Evolutionary conservation across 768 basidiomycete species (phyloP), one percentile per base, ranked within the genome.

Genomic region (Kondoa malvinella): DNA sequence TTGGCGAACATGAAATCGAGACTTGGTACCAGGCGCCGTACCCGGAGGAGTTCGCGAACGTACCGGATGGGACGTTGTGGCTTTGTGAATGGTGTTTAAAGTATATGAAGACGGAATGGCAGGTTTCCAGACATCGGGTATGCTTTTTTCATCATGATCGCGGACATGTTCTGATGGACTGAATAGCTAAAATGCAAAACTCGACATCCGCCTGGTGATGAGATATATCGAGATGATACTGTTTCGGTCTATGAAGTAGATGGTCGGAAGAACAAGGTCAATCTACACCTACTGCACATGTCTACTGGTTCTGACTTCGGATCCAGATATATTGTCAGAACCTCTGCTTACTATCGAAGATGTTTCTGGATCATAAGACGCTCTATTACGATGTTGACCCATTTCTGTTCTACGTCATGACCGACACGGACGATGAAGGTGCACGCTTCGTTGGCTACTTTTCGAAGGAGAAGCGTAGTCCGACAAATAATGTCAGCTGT

Each of bases 21-120:
- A 97, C 95, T 1, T 99, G 95, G 95, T 97, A 90, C 77, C 91
- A 95, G 75, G 95, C 95, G 27, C 95, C 95, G 3, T 97, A 96
- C 76, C 94, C 95, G 0, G 94, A 97, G 76, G 95, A 99, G 77
- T 97, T 95, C 77, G 85, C 89, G 56, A 84, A 84, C 66, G 87
- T 92, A 67, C 88, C 91, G 26, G 91, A 96, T 72, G 92, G 94
- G 21, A 80, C 86, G 66, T 78, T 99, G 68, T 97, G 91, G 91
- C 86, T 95, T 75, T 99, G 95, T 78, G 94, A 97, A 76, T 95
- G 91, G 76, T 99, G 95, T 76, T 76, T 99, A 74, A 96, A 92
- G 79, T 97, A 97, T 73, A 94, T 95, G 87, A 91, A 90, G 81
- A 92, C 88, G 74, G 82, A 83, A 63, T 97, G 92, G 77, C 86